Evolutionary conservation across 305 asterid genomes (phyloP).

Genomic region (Ajuga reptans): DNA sequence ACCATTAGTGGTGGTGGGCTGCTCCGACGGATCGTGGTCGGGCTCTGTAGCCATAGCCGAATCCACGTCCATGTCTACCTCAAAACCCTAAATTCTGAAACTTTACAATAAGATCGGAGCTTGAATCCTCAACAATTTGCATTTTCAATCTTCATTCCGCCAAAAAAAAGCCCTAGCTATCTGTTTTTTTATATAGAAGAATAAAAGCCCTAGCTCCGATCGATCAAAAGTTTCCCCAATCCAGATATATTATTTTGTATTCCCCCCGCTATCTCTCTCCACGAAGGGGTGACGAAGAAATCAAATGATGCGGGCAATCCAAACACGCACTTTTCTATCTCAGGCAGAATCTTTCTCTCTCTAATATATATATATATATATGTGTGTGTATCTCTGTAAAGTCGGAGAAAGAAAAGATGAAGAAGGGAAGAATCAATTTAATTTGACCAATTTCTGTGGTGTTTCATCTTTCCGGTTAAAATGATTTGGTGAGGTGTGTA

Average conservation of each 20-base stretch:
- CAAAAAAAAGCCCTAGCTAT: background rate
- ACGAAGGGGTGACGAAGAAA: constrained; percentile 22
- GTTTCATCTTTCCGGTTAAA: background rate
- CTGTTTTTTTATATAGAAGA: no score
- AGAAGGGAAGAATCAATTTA: background rate
- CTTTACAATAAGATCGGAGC: constrained; percentile 49
- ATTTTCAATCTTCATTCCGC: constrained; percentile 35
- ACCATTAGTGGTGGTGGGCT: constrained; percentile 39
- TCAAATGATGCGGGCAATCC: constrained; percentile 24
- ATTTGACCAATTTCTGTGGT: background rate
- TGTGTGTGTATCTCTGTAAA: background rate
- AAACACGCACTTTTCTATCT: constrained; percentile 21
- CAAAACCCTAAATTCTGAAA: constrained; percentile 43
- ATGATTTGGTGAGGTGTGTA: constrained; percentile 21
- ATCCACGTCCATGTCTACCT: constrained; percentile 68
- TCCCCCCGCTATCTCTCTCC: background rate
- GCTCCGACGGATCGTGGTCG: constrained; percentile 68
- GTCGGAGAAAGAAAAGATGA: background rate
- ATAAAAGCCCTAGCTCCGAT: constrained; percentile 39
- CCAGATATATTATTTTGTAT: background rate
- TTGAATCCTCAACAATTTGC: constrained; percentile 40
- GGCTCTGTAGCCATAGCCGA: constrained; percentile 64
- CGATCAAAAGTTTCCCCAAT: constrained; percentile 12
- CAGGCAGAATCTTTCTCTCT: constrained; percentile 16
- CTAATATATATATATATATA: background rate